Evolutionary conservation across 2,329 filamentous ascomycete genomes (phyloP).

Genomic region (Penicillium sp.): DNA sequence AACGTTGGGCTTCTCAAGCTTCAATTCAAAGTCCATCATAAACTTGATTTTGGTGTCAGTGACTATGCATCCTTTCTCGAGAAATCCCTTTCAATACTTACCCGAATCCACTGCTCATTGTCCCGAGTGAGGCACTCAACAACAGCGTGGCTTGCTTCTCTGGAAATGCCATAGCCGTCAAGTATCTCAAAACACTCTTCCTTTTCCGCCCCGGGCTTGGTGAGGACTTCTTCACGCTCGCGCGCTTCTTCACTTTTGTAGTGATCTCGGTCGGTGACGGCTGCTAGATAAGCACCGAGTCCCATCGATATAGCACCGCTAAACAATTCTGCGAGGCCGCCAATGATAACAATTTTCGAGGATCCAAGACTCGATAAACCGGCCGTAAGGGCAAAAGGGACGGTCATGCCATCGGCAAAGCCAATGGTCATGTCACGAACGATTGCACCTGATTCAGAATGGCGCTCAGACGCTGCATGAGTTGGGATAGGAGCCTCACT

Average conservation of each 20-base stretch:
- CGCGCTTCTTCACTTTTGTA: constrained; percentile 55
- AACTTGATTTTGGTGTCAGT: constrained; percentile 46
- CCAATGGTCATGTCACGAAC: constrained; percentile 63
- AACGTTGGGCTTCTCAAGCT: constrained; percentile 52
- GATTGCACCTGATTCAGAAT: constrained; percentile 1
- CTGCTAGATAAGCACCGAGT: constrained; percentile 71
- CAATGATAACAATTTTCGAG: constrained; percentile 67
- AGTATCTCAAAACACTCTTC: constrained; percentile 55
- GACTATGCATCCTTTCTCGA: background rate
- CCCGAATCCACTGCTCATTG: constrained; percentile 57
- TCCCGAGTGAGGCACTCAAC: constrained; percentile 58
- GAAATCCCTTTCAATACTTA: constrained; percentile 14
- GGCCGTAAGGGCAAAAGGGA: constrained; percentile 75
- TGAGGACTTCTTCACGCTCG: constrained; percentile 53
- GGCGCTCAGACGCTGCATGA: constrained; percentile 5
- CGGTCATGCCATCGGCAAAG: constrained; percentile 74
- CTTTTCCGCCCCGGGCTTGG: constrained; percentile 54
- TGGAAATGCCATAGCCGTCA: constrained; percentile 57
- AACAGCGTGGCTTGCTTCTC: constrained; percentile 52
- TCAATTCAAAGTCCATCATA: constrained; percentile 66
- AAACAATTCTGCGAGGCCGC: constrained; percentile 72
- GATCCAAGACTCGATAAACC: constrained; percentile 64
- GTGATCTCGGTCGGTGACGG: constrained; percentile 39
- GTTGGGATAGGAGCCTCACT: constrained; percentile 1
- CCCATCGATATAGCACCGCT: constrained; percentile 76